phyloP scores from a whole-genome alignment of 2,329 filamentous ascomycete genomes.

The Volutella citrinella region DNA sequence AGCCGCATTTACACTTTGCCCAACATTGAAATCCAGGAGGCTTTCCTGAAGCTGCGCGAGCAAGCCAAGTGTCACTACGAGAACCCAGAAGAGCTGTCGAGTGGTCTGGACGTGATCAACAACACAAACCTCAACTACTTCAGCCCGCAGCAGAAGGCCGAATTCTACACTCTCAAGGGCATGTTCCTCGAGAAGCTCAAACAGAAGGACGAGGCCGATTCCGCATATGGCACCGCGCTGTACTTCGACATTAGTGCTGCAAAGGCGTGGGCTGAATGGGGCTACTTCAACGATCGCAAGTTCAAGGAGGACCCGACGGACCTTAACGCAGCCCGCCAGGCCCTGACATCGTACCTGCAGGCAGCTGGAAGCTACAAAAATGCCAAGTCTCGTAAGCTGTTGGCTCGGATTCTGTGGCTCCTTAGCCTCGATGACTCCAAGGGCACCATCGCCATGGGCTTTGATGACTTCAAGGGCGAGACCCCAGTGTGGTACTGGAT shows the following conservation, averaged over 20 bases:
- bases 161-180: constrained; percentile 98
- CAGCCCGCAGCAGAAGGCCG: constrained; percentile 90
- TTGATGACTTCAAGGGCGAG: constrained; percentile 95
- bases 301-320: constrained; percentile 89
- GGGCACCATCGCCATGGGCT: constrained; percentile 78
- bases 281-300: constrained; percentile 92
- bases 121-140: constrained; percentile 99
- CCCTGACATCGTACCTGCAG: constrained; percentile 93
- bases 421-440: constrained; percentile 89
- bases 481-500: constrained; percentile 99
- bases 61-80: constrained; percentile 99
- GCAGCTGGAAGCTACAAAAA: constrained; percentile 96
- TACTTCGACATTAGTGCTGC: constrained; percentile 95
- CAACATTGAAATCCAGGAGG: constrained; percentile 99
- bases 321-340: constrained; percentile 81
- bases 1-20: constrained; percentile 97
- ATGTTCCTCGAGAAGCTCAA: constrained; percentile 97
- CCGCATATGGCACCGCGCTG: constrained; percentile 89
- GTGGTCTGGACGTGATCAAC: constrained; percentile 95
- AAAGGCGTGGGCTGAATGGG: constrained; percentile 99
- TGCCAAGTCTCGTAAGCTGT: constrained; percentile 89
- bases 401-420: constrained; percentile 92
- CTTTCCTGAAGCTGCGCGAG: constrained; percentile 96
- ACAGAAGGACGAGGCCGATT: constrained; percentile 86
- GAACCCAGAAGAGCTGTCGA: constrained; percentile 87